These are phyloP conservation scores for Populus hybrid DNA, from an alignment of 441 rosid genomes.

Conservation along the genomic window DNA sequence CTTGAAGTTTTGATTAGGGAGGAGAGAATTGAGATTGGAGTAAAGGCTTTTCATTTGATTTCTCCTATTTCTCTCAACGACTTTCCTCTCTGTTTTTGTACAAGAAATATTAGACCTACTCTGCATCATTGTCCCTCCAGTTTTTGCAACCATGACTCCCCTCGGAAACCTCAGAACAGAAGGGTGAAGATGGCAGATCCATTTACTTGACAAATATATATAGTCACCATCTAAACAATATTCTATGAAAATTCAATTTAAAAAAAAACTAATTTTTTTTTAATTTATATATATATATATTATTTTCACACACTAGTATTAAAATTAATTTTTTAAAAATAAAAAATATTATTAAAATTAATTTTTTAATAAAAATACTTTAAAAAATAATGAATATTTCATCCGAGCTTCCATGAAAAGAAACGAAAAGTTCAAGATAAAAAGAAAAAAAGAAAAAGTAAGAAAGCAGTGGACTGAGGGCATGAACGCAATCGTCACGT, in stretches of 20 bases:
- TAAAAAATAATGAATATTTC: too few species aligned
- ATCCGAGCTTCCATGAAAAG: too few species aligned
- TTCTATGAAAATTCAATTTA: too few species aligned
- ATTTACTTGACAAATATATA: not conserved
- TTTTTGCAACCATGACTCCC: not conserved
- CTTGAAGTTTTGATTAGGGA: too few species aligned
- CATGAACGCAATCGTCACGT: not conserved
- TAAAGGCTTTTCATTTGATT: slow-evolving; percentile 46
- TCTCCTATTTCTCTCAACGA: slow-evolving; percentile 47
- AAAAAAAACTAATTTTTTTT: too few species aligned
- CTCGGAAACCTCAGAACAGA: not conserved
- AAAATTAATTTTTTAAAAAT: too few species aligned
- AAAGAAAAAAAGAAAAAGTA: too few species aligned
- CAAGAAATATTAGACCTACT: not conserved
- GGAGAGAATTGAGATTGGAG: slow-evolving; percentile 18
- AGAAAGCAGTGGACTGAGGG: not conserved
- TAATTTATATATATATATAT: too few species aligned
- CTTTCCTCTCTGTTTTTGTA: not conserved
- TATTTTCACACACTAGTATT: too few species aligned
- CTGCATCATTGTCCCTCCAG: not conserved
- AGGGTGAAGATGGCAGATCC: not conserved
- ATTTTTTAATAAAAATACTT: too few species aligned
- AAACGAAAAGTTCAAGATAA: not conserved
- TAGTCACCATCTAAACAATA: not conserved
- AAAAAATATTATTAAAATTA: too few species aligned